Conservation (phyloP, 208 protist genomes). For the Trichomonas vaginalis region DNA sequence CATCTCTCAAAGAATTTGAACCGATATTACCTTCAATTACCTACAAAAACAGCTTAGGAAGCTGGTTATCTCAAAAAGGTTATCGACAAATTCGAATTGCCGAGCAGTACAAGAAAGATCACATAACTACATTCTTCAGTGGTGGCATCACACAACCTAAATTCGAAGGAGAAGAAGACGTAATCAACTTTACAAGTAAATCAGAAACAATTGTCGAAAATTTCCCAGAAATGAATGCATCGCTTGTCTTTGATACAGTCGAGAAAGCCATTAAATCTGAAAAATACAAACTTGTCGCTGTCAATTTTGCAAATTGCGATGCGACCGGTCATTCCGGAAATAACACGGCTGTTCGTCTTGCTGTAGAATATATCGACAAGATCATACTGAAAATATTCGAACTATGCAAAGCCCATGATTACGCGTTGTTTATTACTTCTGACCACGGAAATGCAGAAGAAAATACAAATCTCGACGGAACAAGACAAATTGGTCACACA, state of each 20-base stretch:
- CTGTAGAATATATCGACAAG: background rate
- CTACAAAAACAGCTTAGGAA: background rate
- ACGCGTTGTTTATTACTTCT: background rate
- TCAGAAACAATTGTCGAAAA: background rate
- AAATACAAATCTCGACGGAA: background rate
- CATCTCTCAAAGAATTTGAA: background rate
- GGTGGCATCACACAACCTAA: background rate
- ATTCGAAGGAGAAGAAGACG: background rate
- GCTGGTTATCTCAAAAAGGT: background rate
- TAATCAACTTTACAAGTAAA: background rate
- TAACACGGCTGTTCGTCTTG: background rate
- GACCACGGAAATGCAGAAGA: conserved; percentile 8
- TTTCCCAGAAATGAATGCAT: background rate
- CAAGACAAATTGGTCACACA: background rate
- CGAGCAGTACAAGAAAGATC: background rate
- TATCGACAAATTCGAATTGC: background rate
- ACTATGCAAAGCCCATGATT: background rate
- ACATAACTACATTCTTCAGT: background rate
- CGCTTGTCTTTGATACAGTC: background rate
- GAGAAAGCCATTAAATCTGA: background rate
- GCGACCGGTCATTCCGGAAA: background rate
- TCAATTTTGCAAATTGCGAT: conserved; percentile 7
- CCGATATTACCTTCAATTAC: background rate
- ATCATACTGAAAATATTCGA: background rate
- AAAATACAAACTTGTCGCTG: background rate